phyloP scores from a whole-genome alignment of 1,284 basidiomycete genomes.

The Inonotus hispidus region DNA sequence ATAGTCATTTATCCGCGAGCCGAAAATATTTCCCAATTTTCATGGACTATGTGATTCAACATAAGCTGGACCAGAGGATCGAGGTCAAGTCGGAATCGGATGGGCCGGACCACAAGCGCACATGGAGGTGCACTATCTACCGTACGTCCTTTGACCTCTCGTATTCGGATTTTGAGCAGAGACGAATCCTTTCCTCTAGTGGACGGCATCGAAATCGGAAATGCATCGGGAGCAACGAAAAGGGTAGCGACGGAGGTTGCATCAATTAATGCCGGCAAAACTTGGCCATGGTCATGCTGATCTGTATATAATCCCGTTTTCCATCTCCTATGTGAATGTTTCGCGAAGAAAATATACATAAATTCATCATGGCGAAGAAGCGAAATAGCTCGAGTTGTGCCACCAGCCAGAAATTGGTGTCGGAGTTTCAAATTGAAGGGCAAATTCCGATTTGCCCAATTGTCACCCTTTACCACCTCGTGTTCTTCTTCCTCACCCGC shows the following conservation, averaged over 20 bases:
- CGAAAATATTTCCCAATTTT: constrained; percentile 8
- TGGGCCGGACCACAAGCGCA: neutral
- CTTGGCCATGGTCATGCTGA: neutral
- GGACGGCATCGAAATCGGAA: constrained; percentile 1
- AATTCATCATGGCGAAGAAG: neutral
- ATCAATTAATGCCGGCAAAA: neutral
- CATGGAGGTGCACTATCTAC: neutral
- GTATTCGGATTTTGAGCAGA: neutral
- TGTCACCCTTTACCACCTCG: neutral
- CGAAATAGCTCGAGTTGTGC: neutral
- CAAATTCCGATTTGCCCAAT: neutral
- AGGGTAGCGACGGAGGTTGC: neutral
- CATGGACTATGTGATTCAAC: neutral
- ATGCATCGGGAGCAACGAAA: neutral
- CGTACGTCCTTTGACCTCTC: neutral
- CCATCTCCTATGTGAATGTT: neutral
- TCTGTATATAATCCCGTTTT: neutral
- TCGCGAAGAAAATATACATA: neutral
- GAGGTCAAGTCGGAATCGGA: neutral
- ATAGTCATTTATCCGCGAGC: neutral
- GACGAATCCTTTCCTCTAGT: neutral
- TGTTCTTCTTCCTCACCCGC: constrained; percentile 7
- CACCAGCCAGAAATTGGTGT: constrained; percentile 1
- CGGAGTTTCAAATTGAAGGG: neutral
- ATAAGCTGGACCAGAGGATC: neutral